Percentiles rank a stretch among this genome's conserved stretches.
phyloP scores from a whole-genome alignment of 2,329 filamentous ascomycete genomes.

The Colletotrichum sublineola region DNA sequence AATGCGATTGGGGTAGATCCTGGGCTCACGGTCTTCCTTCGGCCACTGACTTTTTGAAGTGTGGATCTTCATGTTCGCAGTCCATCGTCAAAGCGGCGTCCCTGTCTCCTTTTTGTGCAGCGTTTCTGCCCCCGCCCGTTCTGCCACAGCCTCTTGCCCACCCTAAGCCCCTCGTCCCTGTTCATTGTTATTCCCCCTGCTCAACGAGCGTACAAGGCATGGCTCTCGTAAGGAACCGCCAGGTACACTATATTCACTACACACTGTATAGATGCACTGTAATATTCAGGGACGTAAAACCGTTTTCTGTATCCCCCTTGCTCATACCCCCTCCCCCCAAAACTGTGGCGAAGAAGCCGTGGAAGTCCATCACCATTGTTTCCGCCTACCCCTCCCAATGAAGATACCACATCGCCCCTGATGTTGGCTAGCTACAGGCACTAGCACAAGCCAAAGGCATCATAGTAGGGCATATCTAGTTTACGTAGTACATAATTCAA shows the following conservation, averaged over 20 bases:
- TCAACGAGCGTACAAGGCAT: background rate
- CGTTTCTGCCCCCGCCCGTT: background rate
- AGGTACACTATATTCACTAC: too few relatives aligned
- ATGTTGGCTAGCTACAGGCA: slow-evolving; percentile 25
- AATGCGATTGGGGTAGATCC: background rate
- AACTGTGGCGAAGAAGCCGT: slow-evolving; percentile 6
- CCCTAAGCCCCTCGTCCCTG: slow-evolving; percentile 7
- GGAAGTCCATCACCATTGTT: slow-evolving; percentile 10
- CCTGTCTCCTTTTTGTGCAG: slow-evolving; percentile 8
- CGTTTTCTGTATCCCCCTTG: background rate
- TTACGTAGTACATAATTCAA: background rate
- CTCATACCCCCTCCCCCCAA: background rate
- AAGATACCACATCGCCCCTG: slow-evolving; percentile 31
- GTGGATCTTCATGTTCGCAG: slow-evolving; percentile 28
- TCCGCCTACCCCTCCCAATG: slow-evolving; percentile 27
- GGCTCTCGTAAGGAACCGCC: too few relatives aligned
- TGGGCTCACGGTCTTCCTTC: slow-evolving; percentile 22
- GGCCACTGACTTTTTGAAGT: slow-evolving; percentile 13
- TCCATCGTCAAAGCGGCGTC: slow-evolving; percentile 29
- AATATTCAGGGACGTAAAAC: too few relatives aligned
- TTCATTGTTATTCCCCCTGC: slow-evolving; percentile 3
- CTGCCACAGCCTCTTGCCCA: background rate
- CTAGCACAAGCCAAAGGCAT: slow-evolving; percentile 9
- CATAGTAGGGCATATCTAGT: background rate
- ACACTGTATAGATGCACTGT: too few relatives aligned